These are phyloP conservation scores for Lantana camara DNA, from an alignment of 257 asterid genomes.

Conservation along the genomic window DNA sequence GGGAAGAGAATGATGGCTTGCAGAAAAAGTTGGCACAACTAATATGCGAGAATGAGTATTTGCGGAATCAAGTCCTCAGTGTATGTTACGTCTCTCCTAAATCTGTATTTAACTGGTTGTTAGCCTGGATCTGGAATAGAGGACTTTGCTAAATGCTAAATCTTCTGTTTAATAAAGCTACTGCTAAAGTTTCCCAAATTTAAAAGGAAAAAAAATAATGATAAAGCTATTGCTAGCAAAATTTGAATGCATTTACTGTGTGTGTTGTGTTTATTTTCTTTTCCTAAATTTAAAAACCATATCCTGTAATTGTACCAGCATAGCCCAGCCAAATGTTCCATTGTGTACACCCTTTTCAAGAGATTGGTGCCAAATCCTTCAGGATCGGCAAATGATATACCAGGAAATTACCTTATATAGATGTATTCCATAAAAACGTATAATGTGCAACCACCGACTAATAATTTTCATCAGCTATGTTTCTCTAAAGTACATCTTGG, in stretches of 20 bases:
- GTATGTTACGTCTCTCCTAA: constrained; percentile 31
- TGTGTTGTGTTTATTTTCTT: constrained; percentile 5
- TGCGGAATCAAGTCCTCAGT: constrained; percentile 35
- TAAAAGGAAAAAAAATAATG: no score
- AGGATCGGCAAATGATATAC: constrained; percentile 14
- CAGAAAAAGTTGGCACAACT: constrained; percentile 24
- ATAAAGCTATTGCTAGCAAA: neutral
- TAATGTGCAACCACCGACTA: constrained; percentile 1
- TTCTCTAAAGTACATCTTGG: neutral
- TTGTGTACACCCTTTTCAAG: neutral
- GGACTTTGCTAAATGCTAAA: constrained; percentile 1
- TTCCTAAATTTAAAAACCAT: constrained; percentile 1
- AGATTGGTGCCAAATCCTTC: constrained; percentile 9
- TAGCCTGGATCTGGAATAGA: constrained; percentile 14
- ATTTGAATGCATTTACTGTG: constrained; percentile 10
- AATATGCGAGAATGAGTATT: constrained; percentile 30
- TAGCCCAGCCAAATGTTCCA: neutral
- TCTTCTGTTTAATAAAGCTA: neutral
- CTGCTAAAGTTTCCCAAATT: no score
- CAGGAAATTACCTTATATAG: constrained; percentile 3
- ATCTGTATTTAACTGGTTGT: constrained; percentile 3
- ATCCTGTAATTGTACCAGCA: neutral
- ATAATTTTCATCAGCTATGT: constrained; percentile 1
- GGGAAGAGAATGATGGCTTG: constrained; percentile 40
- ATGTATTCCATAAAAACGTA: constrained; percentile 9